These are phyloP conservation scores for Sphagnum fallax DNA, from an alignment of 228 moss, liverwort and hornwort genomes.

Conservation along the genomic window DNA sequence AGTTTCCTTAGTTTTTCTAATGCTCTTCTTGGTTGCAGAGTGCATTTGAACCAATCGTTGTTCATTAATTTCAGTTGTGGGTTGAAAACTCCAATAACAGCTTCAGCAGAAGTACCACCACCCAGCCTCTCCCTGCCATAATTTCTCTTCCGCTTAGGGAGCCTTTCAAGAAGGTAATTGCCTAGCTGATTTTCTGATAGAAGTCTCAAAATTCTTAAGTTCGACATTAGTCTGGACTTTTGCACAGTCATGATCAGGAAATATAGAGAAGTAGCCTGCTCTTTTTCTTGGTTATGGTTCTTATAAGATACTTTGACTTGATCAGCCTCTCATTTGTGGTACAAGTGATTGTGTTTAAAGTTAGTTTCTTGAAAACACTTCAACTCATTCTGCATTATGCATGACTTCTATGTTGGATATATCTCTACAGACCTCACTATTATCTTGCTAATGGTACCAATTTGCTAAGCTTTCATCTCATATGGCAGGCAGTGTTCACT, in stretches of 20 bases:
- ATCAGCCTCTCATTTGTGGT: neutral
- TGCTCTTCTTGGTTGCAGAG: conserved; percentile 33
- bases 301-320: too few species aligned
- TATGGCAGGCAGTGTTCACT: conserved; percentile 67
- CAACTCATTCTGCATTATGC: too few species aligned
- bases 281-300: too few species aligned
- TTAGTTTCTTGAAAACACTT: neutral
- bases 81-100: conserved; percentile 33
- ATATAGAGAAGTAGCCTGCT: too few species aligned
- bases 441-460: too few species aligned
- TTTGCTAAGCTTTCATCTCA: too few species aligned
- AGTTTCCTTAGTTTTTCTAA: too few species aligned
- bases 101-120: conserved; percentile 64
- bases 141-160: conserved; percentile 60
- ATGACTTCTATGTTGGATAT: too few species aligned
- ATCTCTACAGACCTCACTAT: too few species aligned
- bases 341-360: neutral
- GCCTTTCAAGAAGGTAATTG: conserved; percentile 55
- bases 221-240: too few species aligned
- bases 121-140: conserved; percentile 72
- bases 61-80: conserved; percentile 44
- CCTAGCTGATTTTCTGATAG: neutral
- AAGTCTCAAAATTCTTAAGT: too few species aligned
- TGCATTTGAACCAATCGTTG: conserved; percentile 64
- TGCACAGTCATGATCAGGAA: too few species aligned